These are phyloP conservation scores for Candida ficus DNA, from an alignment of 805 yeast genomes.

Conservation along the genomic window DNA sequence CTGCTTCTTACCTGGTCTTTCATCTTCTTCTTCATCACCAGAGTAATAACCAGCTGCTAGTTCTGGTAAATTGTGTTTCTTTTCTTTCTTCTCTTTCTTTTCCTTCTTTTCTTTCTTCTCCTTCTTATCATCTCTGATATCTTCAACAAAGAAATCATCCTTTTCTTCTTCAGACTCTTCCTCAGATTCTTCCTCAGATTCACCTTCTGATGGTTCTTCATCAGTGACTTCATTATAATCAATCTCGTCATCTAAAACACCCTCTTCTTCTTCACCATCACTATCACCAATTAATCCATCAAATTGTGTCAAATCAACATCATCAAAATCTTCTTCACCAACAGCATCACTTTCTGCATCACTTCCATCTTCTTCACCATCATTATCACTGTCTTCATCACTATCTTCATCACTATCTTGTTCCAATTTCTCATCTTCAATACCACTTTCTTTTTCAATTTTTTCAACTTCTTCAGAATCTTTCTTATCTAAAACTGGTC, in stretches of 20 bases:
- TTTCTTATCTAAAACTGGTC: slow-evolving; percentile 23
- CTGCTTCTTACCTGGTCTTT: slow-evolving; percentile 30
- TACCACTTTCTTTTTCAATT: slow-evolving; percentile 14
- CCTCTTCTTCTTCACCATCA: slow-evolving; percentile 21
- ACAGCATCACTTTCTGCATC: slow-evolving; percentile 16
- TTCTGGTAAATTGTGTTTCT: slow-evolving; percentile 54
- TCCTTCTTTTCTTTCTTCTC: slow-evolving; percentile 20
- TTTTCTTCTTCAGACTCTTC: slow-evolving; percentile 21
- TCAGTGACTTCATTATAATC: slow-evolving; percentile 62
- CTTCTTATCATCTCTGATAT: slow-evolving; percentile 27
- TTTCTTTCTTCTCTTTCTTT: slow-evolving; percentile 31
- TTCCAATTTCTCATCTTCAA: slow-evolving; percentile 22
- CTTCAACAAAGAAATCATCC: slow-evolving; percentile 38
- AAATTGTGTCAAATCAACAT: slow-evolving; percentile 33
- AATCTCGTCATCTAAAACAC: slow-evolving; percentile 20
- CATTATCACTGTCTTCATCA: slow-evolving; percentile 20
- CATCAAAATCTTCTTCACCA: slow-evolving; percentile 32
- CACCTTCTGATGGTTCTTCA: slow-evolving; percentile 45
- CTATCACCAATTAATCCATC: slow-evolving; percentile 16
- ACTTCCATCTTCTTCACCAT: slow-evolving; percentile 22
- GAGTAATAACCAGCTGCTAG: slow-evolving; percentile 79
- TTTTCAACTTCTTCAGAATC: slow-evolving; percentile 18
- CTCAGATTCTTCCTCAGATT: slow-evolving; percentile 19
- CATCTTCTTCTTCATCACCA: slow-evolving; percentile 72
- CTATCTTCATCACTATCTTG: slow-evolving; percentile 21